Evolutionary conservation across 164 flowering plant genomes (phyloP).

Genomic region (Santalum album): DNA sequence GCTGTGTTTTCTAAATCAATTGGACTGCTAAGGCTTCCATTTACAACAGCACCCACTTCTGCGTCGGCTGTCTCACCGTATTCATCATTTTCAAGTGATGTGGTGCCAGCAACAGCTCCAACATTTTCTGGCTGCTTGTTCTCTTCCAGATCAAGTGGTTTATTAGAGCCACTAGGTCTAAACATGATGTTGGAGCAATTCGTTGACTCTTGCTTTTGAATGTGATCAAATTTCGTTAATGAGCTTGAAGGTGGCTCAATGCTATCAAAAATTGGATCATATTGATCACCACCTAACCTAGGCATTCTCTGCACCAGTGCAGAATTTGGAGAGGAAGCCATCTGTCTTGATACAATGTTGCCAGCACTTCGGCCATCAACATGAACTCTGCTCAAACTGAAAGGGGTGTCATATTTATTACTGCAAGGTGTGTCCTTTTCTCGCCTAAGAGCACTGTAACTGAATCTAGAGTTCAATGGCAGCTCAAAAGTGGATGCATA

Average conservation of each 20-base stretch:
- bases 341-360: conserved; percentile 21
- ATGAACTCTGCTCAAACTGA: conserved; percentile 21
- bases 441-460: conserved; percentile 25
- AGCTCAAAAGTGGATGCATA: conserved; percentile 68
- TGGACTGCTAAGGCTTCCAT: conserved; percentile 46
- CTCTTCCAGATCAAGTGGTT: conserved; percentile 39
- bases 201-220: conserved; percentile 21
- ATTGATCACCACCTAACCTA: conserved; percentile 45
- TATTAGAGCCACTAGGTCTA: conserved; percentile 27
- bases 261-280: conserved; percentile 89
- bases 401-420: conserved; percentile 19
- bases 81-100: conserved; percentile 55
- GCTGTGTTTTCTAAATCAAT: conserved; percentile 26
- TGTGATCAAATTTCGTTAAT: conserved; percentile 25
- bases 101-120: conserved; percentile 22
- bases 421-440: conserved; percentile 22
- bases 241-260: conserved; percentile 52
- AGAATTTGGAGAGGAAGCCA: conserved; percentile 29
- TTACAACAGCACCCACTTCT: conserved; percentile 75
- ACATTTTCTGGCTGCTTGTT: conserved; percentile 32
- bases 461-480: conserved; percentile 37
- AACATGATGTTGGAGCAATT: conserved; percentile 25
- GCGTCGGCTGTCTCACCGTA: conserved; percentile 82
- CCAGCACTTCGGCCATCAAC: conserved; percentile 19
- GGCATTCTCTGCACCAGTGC: conserved; percentile 19